Evolutionary conservation across 345 rosid genomes (phyloP), one percentile per base, ranked within the genome.

Genomic region (Camelina laxa): DNA sequence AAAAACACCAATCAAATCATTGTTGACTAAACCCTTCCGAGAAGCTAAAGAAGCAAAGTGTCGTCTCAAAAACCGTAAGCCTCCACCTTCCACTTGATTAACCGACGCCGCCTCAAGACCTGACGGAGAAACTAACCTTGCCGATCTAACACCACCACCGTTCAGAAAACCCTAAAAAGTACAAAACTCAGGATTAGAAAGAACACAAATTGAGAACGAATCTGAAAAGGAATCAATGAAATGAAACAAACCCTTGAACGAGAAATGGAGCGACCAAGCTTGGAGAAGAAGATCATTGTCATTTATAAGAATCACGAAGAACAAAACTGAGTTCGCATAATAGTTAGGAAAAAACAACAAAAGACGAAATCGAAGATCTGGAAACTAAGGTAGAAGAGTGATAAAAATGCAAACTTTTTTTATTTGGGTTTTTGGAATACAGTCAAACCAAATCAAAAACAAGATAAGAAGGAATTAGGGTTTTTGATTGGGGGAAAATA

Each of bases 21-120:
- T 79, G 0, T 69, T 56, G 27, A 39, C 12, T 17, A 80, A 76
- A 36, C 68, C 84, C 65, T 84, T 79, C 6, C 39, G 38, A 67
- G 82, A 50, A 53, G 81, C 80, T 63, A 84, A 61, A 2, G 92
- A 82, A 70, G 84, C 79, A 35, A 91, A 79, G 72, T 86, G 87
- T 6, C 83, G 78, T 67, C 90, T 90, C 15, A 86, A 22, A 81
- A 80, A 78, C 80, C 87, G 92, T 74, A 87, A 77, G 60, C 82
- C 85, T 66, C 81, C 85, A 9, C 78, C 80, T 45, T 63, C 77
- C 1, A 70, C 51, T 73, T 76, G 53, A 45, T 84, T 85, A 0
- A 78, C 75, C 0, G 69, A 19, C 20, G 62, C 63, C 31, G 78
- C 76, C 44, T 66, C 79, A 17, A 74, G 35, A 30, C 53, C 59